phyloP scores from a whole-genome alignment of 768 basidiomycete species.

The Pulveroboletus sp. region DNA sequence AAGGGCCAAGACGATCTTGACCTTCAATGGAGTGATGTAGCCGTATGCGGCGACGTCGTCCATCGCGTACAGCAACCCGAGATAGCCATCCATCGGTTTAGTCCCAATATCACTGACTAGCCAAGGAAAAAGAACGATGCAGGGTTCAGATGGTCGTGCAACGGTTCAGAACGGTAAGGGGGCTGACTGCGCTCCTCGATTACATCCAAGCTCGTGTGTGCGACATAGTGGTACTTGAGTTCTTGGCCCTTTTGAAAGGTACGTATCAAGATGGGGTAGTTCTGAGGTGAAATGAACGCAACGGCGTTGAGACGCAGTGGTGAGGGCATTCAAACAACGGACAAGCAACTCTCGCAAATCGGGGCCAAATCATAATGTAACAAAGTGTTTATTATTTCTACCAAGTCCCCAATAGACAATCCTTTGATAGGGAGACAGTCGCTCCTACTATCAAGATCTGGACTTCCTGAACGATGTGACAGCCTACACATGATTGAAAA shows the following conservation, averaged over 20 bases:
- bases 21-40: slow-evolving; percentile 82
- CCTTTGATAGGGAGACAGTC: too few relatives aligned
- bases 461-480: slow-evolving; percentile 11
- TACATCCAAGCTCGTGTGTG: slow-evolving; percentile 87
- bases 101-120: slow-evolving; percentile 37
- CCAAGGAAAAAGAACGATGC: too few relatives aligned
- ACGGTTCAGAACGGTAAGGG: background rate
- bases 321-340: slow-evolving; percentile 45
- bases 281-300: slow-evolving; percentile 82
- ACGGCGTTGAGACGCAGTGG: slow-evolving; percentile 75
- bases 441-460: background rate
- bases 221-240: slow-evolving; percentile 88
- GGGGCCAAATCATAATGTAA: too few relatives aligned
- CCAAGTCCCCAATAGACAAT: too few relatives aligned
- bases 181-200: slow-evolving; percentile 86
- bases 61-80: slow-evolving; percentile 85
- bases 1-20: slow-evolving; percentile 83
- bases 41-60: slow-evolving; percentile 93
- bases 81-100: slow-evolving; percentile 75
- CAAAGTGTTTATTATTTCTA: too few relatives aligned
- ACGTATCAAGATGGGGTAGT: slow-evolving; percentile 74
- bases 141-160: slow-evolving; percentile 1
- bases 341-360: background rate
- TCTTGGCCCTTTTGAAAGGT: slow-evolving; percentile 61
- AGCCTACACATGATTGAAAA: slow-evolving; percentile 6